A percentile compares a stretch with the other conserved stretches of the same genome.
These are phyloP conservation scores for Malbranchea cinnamomea DNA, from an alignment of 2,329 filamentous ascomycete species.

Conservation along the genomic window DNA sequence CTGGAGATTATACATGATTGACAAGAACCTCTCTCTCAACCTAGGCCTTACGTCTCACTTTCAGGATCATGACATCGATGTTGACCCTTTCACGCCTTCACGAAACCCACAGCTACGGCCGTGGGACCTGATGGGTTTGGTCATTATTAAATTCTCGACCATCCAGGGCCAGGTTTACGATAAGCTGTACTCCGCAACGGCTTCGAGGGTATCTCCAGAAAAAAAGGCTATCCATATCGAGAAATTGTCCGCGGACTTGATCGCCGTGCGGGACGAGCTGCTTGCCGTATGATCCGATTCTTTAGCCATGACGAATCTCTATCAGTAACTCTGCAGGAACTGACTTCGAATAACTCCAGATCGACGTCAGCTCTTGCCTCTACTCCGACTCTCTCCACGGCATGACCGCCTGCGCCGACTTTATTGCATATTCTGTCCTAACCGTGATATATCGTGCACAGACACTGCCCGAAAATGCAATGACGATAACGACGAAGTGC, in stretches of 20 bases:
- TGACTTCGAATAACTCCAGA: constrained; percentile 13
- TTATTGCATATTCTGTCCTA: constrained; percentile 21
- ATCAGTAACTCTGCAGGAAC: too few relatives aligned
- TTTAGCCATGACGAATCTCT: constrained; percentile 8
- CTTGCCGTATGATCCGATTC: constrained; percentile 10
- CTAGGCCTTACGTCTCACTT: constrained; percentile 44
- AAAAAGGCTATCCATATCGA: constrained; percentile 10
- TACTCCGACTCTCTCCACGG: constrained; percentile 11
- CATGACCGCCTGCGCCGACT: constrained; percentile 20
- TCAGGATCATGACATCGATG: constrained; percentile 44
- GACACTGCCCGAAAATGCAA: constrained; percentile 13
- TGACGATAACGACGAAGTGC: constrained; percentile 15
- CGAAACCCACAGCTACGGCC: constrained; percentile 10
- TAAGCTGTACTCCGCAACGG: constrained; percentile 32
- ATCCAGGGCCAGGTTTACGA: constrained; percentile 47
- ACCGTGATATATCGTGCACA: constrained; percentile 25
- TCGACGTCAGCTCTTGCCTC: constrained; percentile 10
- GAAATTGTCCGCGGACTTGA: constrained; percentile 12
- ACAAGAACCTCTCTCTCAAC: constrained; percentile 43
- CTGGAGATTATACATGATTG: constrained; percentile 44
- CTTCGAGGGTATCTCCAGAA: constrained; percentile 9
- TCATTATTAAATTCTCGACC: constrained; percentile 41
- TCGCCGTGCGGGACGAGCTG: constrained; percentile 13
- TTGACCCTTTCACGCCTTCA: constrained; percentile 22
- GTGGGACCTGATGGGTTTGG: constrained; percentile 34